Percentiles rank a stretch among this genome's conserved stretches.
Evolutionary conservation across 2,329 filamentous ascomycete species (phyloP).

Genomic region (Tolypocladium endophyticum): DNA sequence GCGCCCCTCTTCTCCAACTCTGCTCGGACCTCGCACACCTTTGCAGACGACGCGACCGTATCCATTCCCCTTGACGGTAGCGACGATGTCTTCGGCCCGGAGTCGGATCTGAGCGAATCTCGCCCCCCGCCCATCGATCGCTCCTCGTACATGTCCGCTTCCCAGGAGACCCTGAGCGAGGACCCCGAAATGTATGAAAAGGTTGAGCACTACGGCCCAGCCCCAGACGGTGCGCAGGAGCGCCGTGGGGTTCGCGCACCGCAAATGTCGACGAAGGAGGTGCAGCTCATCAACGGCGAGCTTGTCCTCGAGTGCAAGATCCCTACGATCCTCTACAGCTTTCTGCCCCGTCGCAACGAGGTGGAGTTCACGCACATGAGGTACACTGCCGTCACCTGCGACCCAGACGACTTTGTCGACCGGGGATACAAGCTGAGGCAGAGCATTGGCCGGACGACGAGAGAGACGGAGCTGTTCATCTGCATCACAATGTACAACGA

Average conservation of each 20-base stretch:
- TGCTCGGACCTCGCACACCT: slow-evolving; percentile 37
- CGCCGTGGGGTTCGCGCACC: slow-evolving; percentile 77
- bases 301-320: slow-evolving; percentile 98
- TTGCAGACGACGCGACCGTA: slow-evolving; percentile 59
- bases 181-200: slow-evolving; percentile 36
- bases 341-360: slow-evolving; percentile 84
- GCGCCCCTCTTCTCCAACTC: slow-evolving; percentile 69
- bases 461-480: slow-evolving; percentile 93
- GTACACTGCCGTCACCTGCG: slow-evolving; percentile 96
- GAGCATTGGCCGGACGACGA: slow-evolving; percentile 69
- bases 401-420: slow-evolving; percentile 85
- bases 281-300: slow-evolving; percentile 93
- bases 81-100: slow-evolving; percentile 66
- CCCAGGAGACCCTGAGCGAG: slow-evolving; percentile 45
- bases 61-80: slow-evolving; percentile 57
- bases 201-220: slow-evolving; percentile 75
- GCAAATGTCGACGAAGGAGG: slow-evolving; percentile 87
- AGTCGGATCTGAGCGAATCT: slow-evolving; percentile 41
- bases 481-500: slow-evolving; percentile 99
- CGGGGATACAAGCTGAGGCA: slow-evolving; percentile 89
- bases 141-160: slow-evolving; percentile 45
- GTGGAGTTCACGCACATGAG: slow-evolving; percentile 98
- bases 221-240: slow-evolving; percentile 76
- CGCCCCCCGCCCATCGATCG: slow-evolving; percentile 39
- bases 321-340: slow-evolving; percentile 94